Percentiles rank a stretch among this genome's conserved stretches.
These are phyloP conservation scores for Exophiala xenobiotica DNA, from an alignment of 2,329 filamentous ascomycete species.

Conservation along the genomic window DNA sequence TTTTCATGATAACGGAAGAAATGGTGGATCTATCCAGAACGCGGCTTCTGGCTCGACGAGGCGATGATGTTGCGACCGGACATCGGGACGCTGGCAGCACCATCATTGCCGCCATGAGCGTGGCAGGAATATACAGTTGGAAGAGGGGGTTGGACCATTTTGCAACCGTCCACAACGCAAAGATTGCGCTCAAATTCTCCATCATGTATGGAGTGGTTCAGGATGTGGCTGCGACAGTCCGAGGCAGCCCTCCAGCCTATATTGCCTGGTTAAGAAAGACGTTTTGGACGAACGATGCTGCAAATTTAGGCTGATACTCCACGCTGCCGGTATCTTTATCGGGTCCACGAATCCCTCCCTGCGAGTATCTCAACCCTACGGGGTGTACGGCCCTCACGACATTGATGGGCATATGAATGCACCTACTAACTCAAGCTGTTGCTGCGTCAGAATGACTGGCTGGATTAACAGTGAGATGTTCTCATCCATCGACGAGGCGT, in stretches of 20 bases:
- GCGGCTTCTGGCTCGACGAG: conserved; percentile 70
- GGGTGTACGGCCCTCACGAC: too few relatives aligned
- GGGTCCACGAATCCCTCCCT: too few relatives aligned
- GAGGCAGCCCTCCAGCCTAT: conserved; percentile 66
- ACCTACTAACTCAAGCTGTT: too few relatives aligned
- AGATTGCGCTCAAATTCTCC: conserved; percentile 75
- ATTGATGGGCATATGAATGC: too few relatives aligned
- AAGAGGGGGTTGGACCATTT: conserved; percentile 79
- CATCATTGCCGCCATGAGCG: conserved; percentile 75
- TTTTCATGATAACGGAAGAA: conserved; percentile 81
- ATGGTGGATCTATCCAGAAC: conserved; percentile 73
- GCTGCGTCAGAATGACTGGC: too few relatives aligned
- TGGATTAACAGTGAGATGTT: too few relatives aligned
- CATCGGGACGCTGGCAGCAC: conserved; percentile 76
- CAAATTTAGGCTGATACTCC: conserved; percentile 3
- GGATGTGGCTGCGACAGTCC: conserved; percentile 67
- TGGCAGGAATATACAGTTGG: conserved; percentile 82
- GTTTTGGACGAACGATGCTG: background rate
- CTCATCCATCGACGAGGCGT: too few relatives aligned
- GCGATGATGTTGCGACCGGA: conserved; percentile 68
- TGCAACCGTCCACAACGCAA: conserved; percentile 74
- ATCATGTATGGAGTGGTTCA: conserved; percentile 77
- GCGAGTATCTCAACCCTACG: too few relatives aligned
- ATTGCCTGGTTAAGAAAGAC: conserved; percentile 58
- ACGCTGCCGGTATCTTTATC: too few relatives aligned